Conservation (phyloP, 1,284 basidiomycete genomes). For the Cyathus pygmaeus region DNA sequence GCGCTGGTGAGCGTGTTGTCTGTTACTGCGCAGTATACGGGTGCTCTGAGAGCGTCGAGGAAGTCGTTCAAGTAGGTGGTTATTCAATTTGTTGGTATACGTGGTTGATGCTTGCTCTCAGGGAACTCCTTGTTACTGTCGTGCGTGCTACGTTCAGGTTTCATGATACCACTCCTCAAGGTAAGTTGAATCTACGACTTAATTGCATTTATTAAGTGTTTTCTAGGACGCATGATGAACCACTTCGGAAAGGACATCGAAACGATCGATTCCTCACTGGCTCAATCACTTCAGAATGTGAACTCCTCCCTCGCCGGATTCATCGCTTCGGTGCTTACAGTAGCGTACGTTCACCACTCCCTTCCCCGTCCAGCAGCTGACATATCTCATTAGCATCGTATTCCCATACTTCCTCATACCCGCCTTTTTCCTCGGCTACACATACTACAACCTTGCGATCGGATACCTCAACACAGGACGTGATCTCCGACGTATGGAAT, state of each 20-base stretch:
- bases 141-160: slow-evolving; percentile 65
- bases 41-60: slow-evolving; percentile 67
- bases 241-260: slow-evolving; percentile 79
- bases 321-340: slow-evolving; percentile 68
- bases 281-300: slow-evolving; percentile 70
- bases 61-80: slow-evolving; percentile 61
- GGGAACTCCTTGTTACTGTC: slow-evolving; percentile 63
- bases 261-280: slow-evolving; percentile 73
- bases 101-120: slow-evolving; percentile 10
- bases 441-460: slow-evolving; percentile 72
- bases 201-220: not conserved
- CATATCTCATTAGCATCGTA: slow-evolving; percentile 54
- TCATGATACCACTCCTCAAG: slow-evolving; percentile 52
- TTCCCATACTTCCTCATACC: slow-evolving; percentile 82
- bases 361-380: slow-evolving; percentile 2
- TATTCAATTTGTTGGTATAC: not conserved
- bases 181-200: not conserved
- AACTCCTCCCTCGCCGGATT: slow-evolving; percentile 76
- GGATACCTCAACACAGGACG: slow-evolving; percentile 82
- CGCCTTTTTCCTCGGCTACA: slow-evolving; percentile 70
- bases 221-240: slow-evolving; percentile 67
- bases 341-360: slow-evolving; percentile 53
- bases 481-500: slow-evolving; percentile 84
- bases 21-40: slow-evolving; percentile 66
- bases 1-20: slow-evolving; percentile 57